Base-by-base conservation (phyloP, 2,329 filamentous ascomycete species). In the Corinectria fuckeliana region DNA sequence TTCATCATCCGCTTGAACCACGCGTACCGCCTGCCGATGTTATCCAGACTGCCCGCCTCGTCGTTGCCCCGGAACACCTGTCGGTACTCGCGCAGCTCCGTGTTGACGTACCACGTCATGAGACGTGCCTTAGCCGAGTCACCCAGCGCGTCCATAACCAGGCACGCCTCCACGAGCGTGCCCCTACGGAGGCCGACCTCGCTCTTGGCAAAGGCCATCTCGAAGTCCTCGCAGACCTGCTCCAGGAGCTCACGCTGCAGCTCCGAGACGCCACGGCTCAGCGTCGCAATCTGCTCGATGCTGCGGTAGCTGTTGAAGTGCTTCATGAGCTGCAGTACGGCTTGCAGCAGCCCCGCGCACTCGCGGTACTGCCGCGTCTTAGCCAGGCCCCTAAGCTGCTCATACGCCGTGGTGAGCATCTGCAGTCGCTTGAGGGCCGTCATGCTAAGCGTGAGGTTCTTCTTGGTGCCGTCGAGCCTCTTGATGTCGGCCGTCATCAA, bases 401-500 rank as follows among this genome's bases (percentile, higher is more conserved):
- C 95, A 77, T 98, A 99, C n/a, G 95, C 95, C 3, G 95, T 98
- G 5, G 95, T 98, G 73, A 99, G 81, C 95, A 99, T 99, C 82
- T 99, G 95, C 69, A 99, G 83, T 45, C 95, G 86, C 81, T 99
- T 99, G 71, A 99, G 82, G 20, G 94, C 94, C 41, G 95, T 99
- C 95, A 99, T 99, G 66, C 93, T 97, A 53, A 96, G 84, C 9
- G 95, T 97, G 62, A 99, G 83, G 77, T 99, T 99, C 76, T 90
- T 90, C 82, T 99, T 99, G 34, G 95, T 97, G 76, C 91, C 91
- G 77, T 99, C 95, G 65, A 99, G 84, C 67, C 94, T 89, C 81
- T 99, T 99, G 76, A 99, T 99, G 73, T 99, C 95, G 58, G 95
- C 93, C 61, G 95, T 99, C 95, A 99, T 99, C 67, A 93, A 93